Evolutionary conservation across 345 rosid species (phyloP).

Genomic region (Raphanus raphanistrum): DNA sequence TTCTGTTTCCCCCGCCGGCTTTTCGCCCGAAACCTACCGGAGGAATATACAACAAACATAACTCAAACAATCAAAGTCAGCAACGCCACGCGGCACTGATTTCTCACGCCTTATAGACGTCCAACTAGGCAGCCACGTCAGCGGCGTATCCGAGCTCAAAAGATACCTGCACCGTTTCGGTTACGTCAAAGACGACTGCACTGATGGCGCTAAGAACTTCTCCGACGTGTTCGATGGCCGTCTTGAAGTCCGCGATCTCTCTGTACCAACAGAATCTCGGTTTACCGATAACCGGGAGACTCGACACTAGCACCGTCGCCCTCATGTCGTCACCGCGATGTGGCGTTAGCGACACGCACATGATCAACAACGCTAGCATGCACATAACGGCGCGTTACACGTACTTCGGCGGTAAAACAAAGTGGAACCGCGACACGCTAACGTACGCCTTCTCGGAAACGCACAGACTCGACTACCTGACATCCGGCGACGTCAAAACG

Average conservation of each 20-base stretch:
- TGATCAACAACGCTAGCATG: not conserved
- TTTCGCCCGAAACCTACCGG: conserved; percentile 45
- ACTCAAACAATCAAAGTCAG: conserved; percentile 41
- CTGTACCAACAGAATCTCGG: conserved; percentile 66
- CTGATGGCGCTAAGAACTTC: conserved; percentile 29
- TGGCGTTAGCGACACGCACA: conserved; percentile 59
- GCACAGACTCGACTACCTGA: conserved; percentile 56
- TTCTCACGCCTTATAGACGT: conserved; percentile 69
- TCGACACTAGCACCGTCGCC: conserved; percentile 62
- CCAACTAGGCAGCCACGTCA: conserved; percentile 60
- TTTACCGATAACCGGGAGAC: conserved; percentile 59
- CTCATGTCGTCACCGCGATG: conserved; percentile 74
- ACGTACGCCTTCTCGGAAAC: conserved; percentile 65
- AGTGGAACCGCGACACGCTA: conserved; percentile 57
- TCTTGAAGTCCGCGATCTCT: conserved; percentile 55
- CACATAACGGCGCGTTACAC: conserved; percentile 56
- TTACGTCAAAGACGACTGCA: conserved; percentile 43
- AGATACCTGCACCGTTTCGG: conserved; percentile 79
- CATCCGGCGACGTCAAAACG: conserved; percentile 38
- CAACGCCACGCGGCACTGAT: conserved; percentile 70
- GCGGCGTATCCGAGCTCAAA: conserved; percentile 87
- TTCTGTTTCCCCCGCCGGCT: conserved; percentile 25
- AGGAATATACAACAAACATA: conserved; percentile 30
- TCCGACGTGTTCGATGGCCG: conserved; percentile 63
- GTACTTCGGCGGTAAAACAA: conserved; percentile 66